Evolutionary conservation across 2,329 filamentous ascomycete genomes (phyloP), one percentile per base, ranked within the genome.

Genomic region (Venturia nashicola): DNA sequence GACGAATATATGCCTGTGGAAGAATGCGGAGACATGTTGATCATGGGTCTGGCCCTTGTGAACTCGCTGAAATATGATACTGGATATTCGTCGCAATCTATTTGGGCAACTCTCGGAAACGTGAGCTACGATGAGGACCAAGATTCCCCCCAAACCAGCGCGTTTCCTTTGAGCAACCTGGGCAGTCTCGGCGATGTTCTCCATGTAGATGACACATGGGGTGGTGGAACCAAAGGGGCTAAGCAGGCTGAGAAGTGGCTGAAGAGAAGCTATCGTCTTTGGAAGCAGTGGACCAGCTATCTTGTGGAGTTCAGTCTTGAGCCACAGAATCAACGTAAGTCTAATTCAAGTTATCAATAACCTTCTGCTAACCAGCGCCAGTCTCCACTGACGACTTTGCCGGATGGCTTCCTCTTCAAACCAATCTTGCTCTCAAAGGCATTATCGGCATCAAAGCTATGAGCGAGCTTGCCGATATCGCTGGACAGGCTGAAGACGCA

Each of bases 381-480:
- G 80, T 94, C 18, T 91, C 86, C 23, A 94, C 90, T 1, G 90
- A 94, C 70, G 90, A 94, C 71, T 94, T 93, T 72, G 89, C 90
- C 1, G 90, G 90, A 48, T 86, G 86, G 73, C 79, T 91, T 23
- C 83, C 86, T 5, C 86, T 92, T 67, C 89, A 93, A 73, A 92
- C 89, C 2, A 92, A 94, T 70, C 79, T 94, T 27, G 90, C 89
- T 0, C 79, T 94, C 66, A 94, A 94, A 75, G 90, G 90, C 54
- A 92, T 93, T 68, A 85, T 94, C 64, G 90, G 88, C 27, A 88
- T 93, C 72, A 85, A 86, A 71, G 89, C 89, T 32, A 91, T 91
- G 86, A 84, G 84, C 68, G 83, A 87, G 67, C 81, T 94, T 32
- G 82, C 89, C 1, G 77, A 81, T 32, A 73, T 87, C 3, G 82